phyloP scores from a whole-genome alignment of 2,329 filamentous ascomycete genomes.

The Rugonectria rugulosa region DNA sequence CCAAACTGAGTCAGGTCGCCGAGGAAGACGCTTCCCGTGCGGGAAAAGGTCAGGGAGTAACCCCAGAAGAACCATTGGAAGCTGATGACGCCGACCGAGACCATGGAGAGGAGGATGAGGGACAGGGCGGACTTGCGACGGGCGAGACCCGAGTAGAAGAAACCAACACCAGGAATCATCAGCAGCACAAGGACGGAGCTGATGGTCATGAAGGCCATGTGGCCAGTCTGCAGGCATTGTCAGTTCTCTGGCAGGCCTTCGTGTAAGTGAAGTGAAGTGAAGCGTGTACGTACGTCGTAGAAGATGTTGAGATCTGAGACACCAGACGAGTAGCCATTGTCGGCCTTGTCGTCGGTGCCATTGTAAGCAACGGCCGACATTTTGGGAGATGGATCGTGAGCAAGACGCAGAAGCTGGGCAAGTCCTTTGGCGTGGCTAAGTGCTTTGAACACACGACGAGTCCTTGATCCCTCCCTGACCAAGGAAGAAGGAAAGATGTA shows the following conservation, averaged over 20 bases:
- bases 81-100: conserved; percentile 78
- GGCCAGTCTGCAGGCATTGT: conserved; percentile 65
- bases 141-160: conserved; percentile 93
- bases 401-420: conserved; percentile 21
- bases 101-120: conserved; percentile 84
- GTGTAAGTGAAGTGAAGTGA: neutral
- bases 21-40: conserved; percentile 78
- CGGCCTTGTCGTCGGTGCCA: conserved; percentile 57
- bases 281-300: conserved; percentile 69
- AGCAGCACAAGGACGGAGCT: conserved; percentile 82
- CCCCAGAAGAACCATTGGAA: conserved; percentile 99
- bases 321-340: conserved; percentile 58
- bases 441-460: conserved; percentile 4
- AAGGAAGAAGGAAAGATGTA: neutral
- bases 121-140: conserved; percentile 89
- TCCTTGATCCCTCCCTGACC: conserved; percentile 21
- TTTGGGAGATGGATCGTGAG: conserved; percentile 21
- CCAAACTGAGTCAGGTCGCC: conserved; percentile 84
- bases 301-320: conserved; percentile 81
- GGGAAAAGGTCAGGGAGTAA: conserved; percentile 85
- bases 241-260: neutral
- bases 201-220: conserved; percentile 83
- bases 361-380: conserved; percentile 53
- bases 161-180: conserved; percentile 93
- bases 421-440: conserved; percentile 11